Evolutionary conservation across 805 yeast genomes (phyloP).

Genomic region (Sugiyamaella chiloensis): DNA sequence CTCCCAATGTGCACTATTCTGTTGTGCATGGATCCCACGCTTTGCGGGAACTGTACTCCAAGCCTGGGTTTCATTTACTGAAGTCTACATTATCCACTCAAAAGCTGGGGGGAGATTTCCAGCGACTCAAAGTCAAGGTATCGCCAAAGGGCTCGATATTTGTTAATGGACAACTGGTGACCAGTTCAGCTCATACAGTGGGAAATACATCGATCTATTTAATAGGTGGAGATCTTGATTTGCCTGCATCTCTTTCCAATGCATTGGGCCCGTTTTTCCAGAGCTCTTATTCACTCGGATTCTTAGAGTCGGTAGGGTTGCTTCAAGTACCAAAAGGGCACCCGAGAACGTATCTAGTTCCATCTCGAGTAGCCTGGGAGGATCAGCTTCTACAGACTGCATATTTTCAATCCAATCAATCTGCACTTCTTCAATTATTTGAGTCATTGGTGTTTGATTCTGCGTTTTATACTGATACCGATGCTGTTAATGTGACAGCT

Average conservation of each 20-base stretch:
- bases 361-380: conserved; percentile 74
- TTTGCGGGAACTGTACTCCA: conserved; percentile 19
- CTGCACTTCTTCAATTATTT: conserved; percentile 51
- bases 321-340: conserved; percentile 50
- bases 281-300: conserved; percentile 63
- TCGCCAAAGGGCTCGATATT: conserved; percentile 31
- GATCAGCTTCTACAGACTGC: conserved; percentile 55
- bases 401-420: conserved; percentile 52
- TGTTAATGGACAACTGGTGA: conserved; percentile 57
- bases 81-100: conserved; percentile 37
- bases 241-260: conserved; percentile 63
- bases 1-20: conserved; percentile 51
- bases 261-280: conserved; percentile 61
- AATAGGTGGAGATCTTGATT: conserved; percentile 53
- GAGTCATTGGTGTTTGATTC: conserved; percentile 59
- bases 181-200: conserved; percentile 43
- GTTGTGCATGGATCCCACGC: conserved; percentile 50
- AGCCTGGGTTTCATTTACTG: conserved; percentile 32
- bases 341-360: conserved; percentile 77
- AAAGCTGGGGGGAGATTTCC: conserved; percentile 63
- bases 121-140: conserved; percentile 49
- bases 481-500: conserved; percentile 30
- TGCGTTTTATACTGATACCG: conserved; percentile 63
- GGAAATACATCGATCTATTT: conserved; percentile 69
- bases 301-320: conserved; percentile 51